phyloP scores from a whole-genome alignment of 805 yeast species.

The Saccharomycopsis sp. region DNA sequence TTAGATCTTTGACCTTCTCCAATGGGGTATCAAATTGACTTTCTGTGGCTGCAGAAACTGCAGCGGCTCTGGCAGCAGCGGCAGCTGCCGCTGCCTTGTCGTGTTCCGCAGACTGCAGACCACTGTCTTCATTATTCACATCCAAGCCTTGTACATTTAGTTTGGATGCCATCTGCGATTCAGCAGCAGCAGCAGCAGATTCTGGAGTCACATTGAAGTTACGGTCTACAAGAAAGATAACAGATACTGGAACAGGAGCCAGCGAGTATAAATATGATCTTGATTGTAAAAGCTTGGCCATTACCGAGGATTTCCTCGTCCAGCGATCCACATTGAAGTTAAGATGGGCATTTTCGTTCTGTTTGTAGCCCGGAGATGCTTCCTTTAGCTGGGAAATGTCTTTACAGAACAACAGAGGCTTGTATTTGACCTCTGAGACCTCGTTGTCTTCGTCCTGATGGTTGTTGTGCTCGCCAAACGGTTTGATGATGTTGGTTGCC shows the following conservation, averaged over 20 bases:
- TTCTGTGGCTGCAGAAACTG: background rate
- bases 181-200: background rate
- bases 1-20: background rate
- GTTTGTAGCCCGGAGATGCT: slow-evolving; percentile 19
- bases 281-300: slow-evolving; percentile 30
- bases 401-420: slow-evolving; percentile 14
- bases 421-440: background rate
- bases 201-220: slow-evolving; percentile 3
- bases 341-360: slow-evolving; percentile 23
- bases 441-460: slow-evolving; percentile 4
- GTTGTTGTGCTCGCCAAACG: slow-evolving; percentile 11
- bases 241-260: slow-evolving; percentile 33
- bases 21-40: background rate
- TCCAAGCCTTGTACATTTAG: background rate
- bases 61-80: background rate
- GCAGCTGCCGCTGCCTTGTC: background rate
- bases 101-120: background rate
- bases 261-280: slow-evolving; percentile 37
- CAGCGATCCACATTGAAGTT: slow-evolving; percentile 36
- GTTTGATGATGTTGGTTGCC: slow-evolving; percentile 5
- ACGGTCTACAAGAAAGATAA: slow-evolving; percentile 24
- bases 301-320: slow-evolving; percentile 30
- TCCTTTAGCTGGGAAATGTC: slow-evolving; percentile 6
- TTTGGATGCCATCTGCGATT: background rate
- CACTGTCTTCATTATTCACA: background rate